Evolutionary conservation across 192 early-diverging fungal genomes (phyloP).

Genomic region (Mortierella antarctica): DNA sequence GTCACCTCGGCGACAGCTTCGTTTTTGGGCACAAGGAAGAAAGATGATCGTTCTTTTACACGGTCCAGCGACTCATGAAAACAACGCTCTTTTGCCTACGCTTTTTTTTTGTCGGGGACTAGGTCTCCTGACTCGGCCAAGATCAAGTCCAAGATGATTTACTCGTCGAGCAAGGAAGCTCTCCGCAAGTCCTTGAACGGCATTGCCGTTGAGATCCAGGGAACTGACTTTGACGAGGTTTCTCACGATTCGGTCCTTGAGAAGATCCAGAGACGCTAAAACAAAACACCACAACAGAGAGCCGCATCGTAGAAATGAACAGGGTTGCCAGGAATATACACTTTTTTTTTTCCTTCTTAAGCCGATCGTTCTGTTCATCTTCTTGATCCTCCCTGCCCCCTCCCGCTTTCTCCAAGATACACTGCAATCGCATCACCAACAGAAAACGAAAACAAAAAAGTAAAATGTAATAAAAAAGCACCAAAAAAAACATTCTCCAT

Average conservation of each 20-base stretch:
- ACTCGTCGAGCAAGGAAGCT: conserved; percentile 86
- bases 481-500: too few species aligned
- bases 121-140: conserved; percentile 85
- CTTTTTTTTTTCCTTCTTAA: too few species aligned
- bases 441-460: too few species aligned
- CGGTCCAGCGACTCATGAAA: neutral
- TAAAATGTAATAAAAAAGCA: too few species aligned
- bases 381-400: too few species aligned
- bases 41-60: neutral
- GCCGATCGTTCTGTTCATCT: neutral
- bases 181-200: conserved; percentile 80
- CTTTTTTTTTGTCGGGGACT: neutral
- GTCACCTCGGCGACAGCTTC: neutral
- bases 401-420: too few species aligned
- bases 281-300: neutral
- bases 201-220: conserved; percentile 82
- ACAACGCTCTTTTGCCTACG: neutral
- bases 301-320: neutral
- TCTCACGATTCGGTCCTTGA: conserved; percentile 76
- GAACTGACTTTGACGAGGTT: conserved; percentile 84
- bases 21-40: neutral
- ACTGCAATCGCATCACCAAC: too few species aligned
- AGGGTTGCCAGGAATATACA: neutral
- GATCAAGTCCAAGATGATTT: conserved; percentile 90
- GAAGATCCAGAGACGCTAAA: conserved; percentile 57